Evolutionary conservation across 768 basidiomycete genomes (phyloP).

Genomic region (Phylloporus arenicola): DNA sequence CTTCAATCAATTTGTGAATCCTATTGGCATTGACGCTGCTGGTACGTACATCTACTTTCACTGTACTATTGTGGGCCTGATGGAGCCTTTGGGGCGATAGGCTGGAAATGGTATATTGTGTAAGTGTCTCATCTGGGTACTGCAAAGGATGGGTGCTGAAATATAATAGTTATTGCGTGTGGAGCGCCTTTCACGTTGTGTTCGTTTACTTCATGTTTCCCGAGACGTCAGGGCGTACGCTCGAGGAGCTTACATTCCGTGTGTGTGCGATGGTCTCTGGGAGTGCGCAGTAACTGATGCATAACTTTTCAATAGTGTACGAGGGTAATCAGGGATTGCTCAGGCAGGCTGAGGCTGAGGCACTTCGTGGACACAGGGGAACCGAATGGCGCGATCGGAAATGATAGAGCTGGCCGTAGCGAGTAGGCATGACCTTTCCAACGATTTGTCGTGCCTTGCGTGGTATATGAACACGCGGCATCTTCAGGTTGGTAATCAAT

Average conservation of each 20-base stretch:
- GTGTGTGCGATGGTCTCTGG: not conserved
- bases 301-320: not conserved
- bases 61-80: not conserved
- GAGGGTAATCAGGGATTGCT: not conserved
- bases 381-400: not conserved
- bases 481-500: no score
- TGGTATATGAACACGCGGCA: no score
- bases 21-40: no score
- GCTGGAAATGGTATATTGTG: not conserved
- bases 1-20: slow-evolving; percentile 3
- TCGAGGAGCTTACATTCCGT: slow-evolving; percentile 18
- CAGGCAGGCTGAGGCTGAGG: not conserved
- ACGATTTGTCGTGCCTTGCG: no score
- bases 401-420: not conserved
- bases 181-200: slow-evolving; percentile 12
- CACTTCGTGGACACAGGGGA: not conserved
- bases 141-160: not conserved
- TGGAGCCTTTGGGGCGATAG: slow-evolving; percentile 2
- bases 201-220: slow-evolving; percentile 18
- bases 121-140: not conserved
- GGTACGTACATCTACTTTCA: not conserved
- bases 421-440: no score
- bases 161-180: slow-evolving; percentile 10
- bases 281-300: not conserved
- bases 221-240: slow-evolving; percentile 15